Evolutionary conservation across 2,329 filamentous ascomycete species (phyloP).

Genomic region (Fusarium sp.): DNA sequence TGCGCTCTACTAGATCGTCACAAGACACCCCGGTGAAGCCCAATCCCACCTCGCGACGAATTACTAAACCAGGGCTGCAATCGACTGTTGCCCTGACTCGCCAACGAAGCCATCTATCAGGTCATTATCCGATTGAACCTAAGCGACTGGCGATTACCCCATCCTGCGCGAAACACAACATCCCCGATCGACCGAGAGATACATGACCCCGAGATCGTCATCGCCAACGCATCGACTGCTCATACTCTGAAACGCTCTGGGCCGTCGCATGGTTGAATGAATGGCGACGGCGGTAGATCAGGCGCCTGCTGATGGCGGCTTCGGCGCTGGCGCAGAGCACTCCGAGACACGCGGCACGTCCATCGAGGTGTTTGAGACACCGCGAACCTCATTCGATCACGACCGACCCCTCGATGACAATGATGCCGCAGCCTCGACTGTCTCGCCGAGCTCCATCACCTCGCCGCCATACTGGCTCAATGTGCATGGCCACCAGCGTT

Average conservation of each 20-base stretch:
- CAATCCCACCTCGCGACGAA: slow-evolving; percentile 14
- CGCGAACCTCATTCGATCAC: slow-evolving; percentile 42
- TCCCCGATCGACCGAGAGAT: background rate
- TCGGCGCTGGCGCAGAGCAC: slow-evolving; percentile 27
- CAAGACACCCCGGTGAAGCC: background rate
- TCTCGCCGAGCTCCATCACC: slow-evolving; percentile 47
- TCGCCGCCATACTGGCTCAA: slow-evolving; percentile 61
- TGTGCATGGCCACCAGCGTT: slow-evolving; percentile 51
- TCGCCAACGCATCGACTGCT: slow-evolving; percentile 2
- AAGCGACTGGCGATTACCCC: slow-evolving; percentile 4
- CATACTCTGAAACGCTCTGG: slow-evolving; percentile 8
- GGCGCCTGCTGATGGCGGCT: slow-evolving; percentile 37
- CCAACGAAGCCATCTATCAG: slow-evolving; percentile 15
- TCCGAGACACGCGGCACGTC: slow-evolving; percentile 34
- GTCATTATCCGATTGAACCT: slow-evolving; percentile 6
- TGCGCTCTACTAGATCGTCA: background rate
- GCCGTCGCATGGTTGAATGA: slow-evolving; percentile 50
- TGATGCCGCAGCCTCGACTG: slow-evolving; percentile 38
- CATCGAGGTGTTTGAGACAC: slow-evolving; percentile 43
- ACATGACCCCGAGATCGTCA: background rate
- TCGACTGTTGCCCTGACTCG: slow-evolving; percentile 24
- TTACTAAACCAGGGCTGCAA: slow-evolving; percentile 27
- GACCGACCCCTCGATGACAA: slow-evolving; percentile 18
- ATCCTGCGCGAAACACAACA: background rate
- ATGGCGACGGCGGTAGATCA: slow-evolving; percentile 50